A percentile compares a stretch with the other conserved stretches of the same genome.
These are phyloP conservation scores for Suhomyces prunicola DNA, from an alignment of 805 yeast genomes.

Conservation along the genomic window DNA sequence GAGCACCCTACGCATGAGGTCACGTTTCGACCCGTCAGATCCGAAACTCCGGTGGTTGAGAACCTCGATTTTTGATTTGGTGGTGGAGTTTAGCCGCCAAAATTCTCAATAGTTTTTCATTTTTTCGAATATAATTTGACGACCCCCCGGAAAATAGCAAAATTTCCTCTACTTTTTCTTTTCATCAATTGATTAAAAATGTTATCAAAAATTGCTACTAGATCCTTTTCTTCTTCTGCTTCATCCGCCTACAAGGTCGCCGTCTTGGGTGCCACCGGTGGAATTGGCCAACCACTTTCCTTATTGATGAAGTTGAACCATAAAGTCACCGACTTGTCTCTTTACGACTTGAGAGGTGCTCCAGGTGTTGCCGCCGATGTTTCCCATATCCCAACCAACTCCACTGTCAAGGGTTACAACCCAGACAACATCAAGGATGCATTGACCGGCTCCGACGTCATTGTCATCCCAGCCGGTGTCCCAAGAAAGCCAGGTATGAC, in stretches of 20 bases:
- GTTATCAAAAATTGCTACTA: conserved; percentile 56
- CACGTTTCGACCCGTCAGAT: not conserved
- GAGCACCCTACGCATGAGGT: not conserved
- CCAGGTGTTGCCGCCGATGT: conserved; percentile 97
- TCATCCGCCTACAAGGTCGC: conserved; percentile 67
- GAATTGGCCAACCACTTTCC: conserved; percentile 88
- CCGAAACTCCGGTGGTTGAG: not conserved
- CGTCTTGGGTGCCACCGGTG: conserved; percentile 85
- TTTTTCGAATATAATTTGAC: not conserved
- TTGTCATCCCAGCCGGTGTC: conserved; percentile 95
- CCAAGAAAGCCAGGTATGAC: conserved; percentile 99
- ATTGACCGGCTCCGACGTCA: conserved; percentile 75
- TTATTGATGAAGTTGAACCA: conserved; percentile 81
- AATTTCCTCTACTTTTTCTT: not conserved
- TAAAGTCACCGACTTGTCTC: conserved; percentile 79
- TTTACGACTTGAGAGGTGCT: conserved; percentile 88
- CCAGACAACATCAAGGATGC: conserved; percentile 77
- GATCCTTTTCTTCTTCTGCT: conserved; percentile 67
- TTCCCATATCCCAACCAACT: conserved; percentile 90
- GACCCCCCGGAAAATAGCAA: not conserved
- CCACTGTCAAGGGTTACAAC: conserved; percentile 81
- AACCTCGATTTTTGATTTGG: not conserved
- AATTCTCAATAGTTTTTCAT: not conserved
- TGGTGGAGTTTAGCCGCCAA: not conserved
- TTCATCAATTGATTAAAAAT: conserved; percentile 24